Percentiles rank a stretch among this genome's conserved stretches.
Conservation (phyloP, 2,329 filamentous ascomycete genomes). For the Ascochyta clinopodiicola region DNA sequence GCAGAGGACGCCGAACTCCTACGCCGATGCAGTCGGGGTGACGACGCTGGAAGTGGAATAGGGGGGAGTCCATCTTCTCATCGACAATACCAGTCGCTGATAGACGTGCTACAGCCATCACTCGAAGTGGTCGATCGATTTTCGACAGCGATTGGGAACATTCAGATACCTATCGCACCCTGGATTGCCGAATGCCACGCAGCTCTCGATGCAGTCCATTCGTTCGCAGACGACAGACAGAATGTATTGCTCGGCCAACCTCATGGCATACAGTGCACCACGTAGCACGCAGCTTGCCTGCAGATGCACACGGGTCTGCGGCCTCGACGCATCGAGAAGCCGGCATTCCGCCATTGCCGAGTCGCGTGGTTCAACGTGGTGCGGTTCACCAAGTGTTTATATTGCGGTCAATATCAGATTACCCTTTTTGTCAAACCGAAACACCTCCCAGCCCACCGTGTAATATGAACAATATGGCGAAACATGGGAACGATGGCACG, state of each 20-base stretch:
- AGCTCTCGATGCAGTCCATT: background rate
- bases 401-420: constrained; percentile 33
- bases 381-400: constrained; percentile 20
- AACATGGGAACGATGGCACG: constrained; percentile 4
- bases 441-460: constrained; percentile 29
- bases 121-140: background rate
- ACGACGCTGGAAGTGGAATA: background rate
- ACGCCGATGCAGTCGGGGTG: background rate
- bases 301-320: background rate
- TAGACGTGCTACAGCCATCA: background rate
- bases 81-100: background rate
- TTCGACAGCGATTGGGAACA: background rate
- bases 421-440: constrained; percentile 22
- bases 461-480: constrained; percentile 30
- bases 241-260: background rate
- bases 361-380: constrained; percentile 21
- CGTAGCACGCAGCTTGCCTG: background rate
- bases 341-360: constrained; percentile 26
- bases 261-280: background rate
- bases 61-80: background rate
- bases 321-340: constrained; percentile 13
- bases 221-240: background rate
- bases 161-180: background rate
- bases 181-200: background rate
- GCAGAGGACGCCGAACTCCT: background rate